Evolutionary conservation across 805 yeast genomes (phyloP).

Genomic region (Vanderwaltozyma yarrowii): DNA sequence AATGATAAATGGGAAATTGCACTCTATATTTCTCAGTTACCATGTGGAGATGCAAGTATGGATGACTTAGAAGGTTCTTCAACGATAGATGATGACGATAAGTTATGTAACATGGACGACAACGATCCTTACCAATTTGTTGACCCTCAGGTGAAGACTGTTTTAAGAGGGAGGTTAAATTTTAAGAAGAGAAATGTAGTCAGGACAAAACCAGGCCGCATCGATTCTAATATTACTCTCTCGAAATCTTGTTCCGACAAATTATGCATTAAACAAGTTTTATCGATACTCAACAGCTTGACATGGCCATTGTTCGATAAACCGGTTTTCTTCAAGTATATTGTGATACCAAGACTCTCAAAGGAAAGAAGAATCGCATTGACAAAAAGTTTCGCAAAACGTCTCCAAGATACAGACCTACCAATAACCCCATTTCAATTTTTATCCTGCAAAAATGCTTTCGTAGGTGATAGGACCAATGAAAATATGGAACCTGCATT

Average conservation of each 20-base stretch:
- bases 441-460: constrained; percentile 6
- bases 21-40: constrained; percentile 61
- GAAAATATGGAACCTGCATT: constrained; percentile 14
- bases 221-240: constrained; percentile 58
- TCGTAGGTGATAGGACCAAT: constrained; percentile 12
- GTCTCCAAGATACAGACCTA: not conserved
- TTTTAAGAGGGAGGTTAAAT: constrained; percentile 55
- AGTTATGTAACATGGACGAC: constrained; percentile 12
- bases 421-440: constrained; percentile 4
- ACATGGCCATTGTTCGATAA: constrained; percentile 30
- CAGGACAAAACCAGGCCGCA: constrained; percentile 88
- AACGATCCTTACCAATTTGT: constrained; percentile 20
- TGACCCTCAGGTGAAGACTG: constrained; percentile 16
- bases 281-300: constrained; percentile 42
- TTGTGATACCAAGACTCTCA: constrained; percentile 36
- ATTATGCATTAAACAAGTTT: constrained; percentile 50
- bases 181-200: constrained; percentile 51
- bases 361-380: constrained; percentile 1
- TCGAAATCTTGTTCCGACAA: constrained; percentile 92
- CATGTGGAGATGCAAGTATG: constrained; percentile 89
- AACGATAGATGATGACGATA: constrained; percentile 5
- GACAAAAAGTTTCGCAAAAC: constrained; percentile 9
- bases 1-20: constrained; percentile 37
- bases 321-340: constrained; percentile 32
- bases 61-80: constrained; percentile 19